phyloP scores from a whole-genome alignment of 106 monocot species.

The Dioscorea alata region DNA sequence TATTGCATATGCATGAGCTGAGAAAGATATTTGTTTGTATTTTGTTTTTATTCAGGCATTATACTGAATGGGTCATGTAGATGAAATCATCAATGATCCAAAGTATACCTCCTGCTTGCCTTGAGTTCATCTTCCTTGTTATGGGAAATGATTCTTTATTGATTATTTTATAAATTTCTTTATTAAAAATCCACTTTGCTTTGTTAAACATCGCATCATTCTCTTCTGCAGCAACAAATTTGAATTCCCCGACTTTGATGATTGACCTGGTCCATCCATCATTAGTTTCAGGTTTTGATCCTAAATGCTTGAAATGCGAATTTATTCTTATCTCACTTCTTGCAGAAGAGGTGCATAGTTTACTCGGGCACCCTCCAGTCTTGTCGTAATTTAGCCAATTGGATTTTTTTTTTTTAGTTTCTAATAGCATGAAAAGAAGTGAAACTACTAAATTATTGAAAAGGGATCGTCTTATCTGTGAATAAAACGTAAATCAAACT shows the following conservation, averaged over 20 bases:
- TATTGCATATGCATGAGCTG: no score
- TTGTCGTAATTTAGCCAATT: no score
- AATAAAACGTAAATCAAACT: no score
- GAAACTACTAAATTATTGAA: no score
- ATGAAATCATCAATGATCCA: constrained; percentile 92
- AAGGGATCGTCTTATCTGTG: no score
- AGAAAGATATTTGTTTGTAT: not conserved
- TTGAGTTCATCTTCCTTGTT: not conserved
- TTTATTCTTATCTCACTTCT: no score
- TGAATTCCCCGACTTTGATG: constrained; percentile 98
- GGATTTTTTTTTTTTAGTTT: no score
- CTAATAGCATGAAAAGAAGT: no score
- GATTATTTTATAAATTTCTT: constrained; percentile 2
- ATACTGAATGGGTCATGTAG: constrained; percentile 86
- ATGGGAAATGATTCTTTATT: no score
- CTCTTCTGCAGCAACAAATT: constrained; percentile 78
- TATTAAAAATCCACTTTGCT: not conserved
- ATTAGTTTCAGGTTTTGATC: constrained; percentile 86
- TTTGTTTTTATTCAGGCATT: constrained; percentile 47
- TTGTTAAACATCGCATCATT: constrained; percentile 3
- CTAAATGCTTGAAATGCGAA: no score
- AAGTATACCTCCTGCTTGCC: constrained; percentile 43
- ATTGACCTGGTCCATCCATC: constrained; percentile 89
- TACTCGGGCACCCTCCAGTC: no score
- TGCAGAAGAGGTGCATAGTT: no score